phyloP scores from a whole-genome alignment of 2,329 filamentous ascomycete genomes.

The Microsporum audouinii region DNA sequence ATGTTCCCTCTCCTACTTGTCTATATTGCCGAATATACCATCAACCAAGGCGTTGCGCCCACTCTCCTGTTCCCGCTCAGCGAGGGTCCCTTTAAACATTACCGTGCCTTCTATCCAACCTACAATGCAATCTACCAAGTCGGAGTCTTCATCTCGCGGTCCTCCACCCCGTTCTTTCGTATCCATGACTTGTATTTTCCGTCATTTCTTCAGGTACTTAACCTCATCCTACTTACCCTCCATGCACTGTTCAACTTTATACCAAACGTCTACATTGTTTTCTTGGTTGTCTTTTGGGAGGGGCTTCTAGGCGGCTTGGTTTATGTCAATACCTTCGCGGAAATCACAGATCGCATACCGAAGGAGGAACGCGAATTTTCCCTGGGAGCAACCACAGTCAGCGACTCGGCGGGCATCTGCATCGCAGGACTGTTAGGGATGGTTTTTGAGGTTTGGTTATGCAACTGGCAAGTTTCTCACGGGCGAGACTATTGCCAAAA shows the following conservation, averaged over 20 bases:
- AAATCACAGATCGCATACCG: slow-evolving; percentile 75
- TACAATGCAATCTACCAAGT: slow-evolving; percentile 92
- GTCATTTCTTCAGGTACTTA: slow-evolving; percentile 67
- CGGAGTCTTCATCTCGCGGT: slow-evolving; percentile 88
- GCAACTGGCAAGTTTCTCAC: slow-evolving; percentile 69
- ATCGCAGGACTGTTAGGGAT: slow-evolving; percentile 77
- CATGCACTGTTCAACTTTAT: slow-evolving; percentile 75
- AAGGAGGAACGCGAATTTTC: slow-evolving; percentile 79
- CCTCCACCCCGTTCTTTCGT: slow-evolving; percentile 76
- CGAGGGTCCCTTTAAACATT: slow-evolving; percentile 65
- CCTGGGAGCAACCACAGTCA: slow-evolving; percentile 77
- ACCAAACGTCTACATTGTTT: slow-evolving; percentile 76
- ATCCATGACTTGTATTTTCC: slow-evolving; percentile 72
- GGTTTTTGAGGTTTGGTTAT: slow-evolving; percentile 67
- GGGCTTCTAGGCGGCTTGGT: slow-evolving; percentile 81
- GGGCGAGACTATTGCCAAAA: slow-evolving; percentile 63
- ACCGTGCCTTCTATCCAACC: slow-evolving; percentile 82
- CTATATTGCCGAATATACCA: slow-evolving; percentile 92
- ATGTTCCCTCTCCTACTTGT: slow-evolving; percentile 90
- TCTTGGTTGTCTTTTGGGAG: slow-evolving; percentile 83
- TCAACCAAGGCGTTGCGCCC: slow-evolving; percentile 88
- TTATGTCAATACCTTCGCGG: slow-evolving; percentile 92
- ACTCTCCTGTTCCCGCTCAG: slow-evolving; percentile 76
- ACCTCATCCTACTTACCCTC: slow-evolving; percentile 59
- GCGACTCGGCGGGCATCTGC: slow-evolving; percentile 83